A percentile compares a stretch with the other conserved stretches of the same genome.
These are phyloP conservation scores for Neospora caninum DNA, from an alignment of 169 alveolate species.

Conservation along the genomic window DNA sequence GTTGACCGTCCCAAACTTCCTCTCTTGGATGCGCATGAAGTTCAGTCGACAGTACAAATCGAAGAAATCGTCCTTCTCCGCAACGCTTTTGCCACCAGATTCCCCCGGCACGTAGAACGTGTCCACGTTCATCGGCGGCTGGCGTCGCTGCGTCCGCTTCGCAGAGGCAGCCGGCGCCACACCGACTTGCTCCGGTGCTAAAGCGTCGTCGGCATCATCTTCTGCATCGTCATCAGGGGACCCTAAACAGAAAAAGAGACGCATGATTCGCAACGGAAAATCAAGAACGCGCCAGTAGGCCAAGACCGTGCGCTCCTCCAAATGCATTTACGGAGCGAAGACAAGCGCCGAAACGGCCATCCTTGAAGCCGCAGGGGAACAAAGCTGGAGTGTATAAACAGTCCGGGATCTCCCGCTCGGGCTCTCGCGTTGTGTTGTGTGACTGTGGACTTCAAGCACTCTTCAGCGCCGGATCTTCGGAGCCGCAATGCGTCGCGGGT, in stretches of 20 bases:
- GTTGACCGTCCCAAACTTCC: background rate
- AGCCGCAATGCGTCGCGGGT: too few relatives aligned
- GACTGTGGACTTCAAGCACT: too few relatives aligned
- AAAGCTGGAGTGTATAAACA: too few relatives aligned
- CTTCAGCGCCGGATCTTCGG: too few relatives aligned
- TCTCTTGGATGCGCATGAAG: background rate
- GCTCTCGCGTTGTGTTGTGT: too few relatives aligned
- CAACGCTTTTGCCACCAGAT: background rate
- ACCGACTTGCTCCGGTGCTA: background rate
- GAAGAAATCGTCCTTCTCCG: constrained; percentile 5
- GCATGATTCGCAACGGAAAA: too few relatives aligned
- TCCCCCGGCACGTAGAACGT: constrained; percentile 9
- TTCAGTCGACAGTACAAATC: constrained; percentile 24
- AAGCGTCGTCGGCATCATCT: background rate
- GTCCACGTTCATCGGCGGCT: constrained; percentile 24
- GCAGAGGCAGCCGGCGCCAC: background rate
- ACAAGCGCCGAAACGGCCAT: too few relatives aligned
- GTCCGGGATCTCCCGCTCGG: too few relatives aligned
- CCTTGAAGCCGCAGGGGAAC: too few relatives aligned
- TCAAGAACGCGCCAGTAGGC: too few relatives aligned
- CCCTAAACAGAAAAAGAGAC: background rate
- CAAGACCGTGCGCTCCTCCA: too few relatives aligned
- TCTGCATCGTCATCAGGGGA: background rate
- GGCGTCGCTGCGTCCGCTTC: background rate
- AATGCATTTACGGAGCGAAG: too few relatives aligned